Base-by-base conservation (phyloP, 2,329 filamentous ascomycete genomes). In the Rhytidhysteron rufulum region DNA sequence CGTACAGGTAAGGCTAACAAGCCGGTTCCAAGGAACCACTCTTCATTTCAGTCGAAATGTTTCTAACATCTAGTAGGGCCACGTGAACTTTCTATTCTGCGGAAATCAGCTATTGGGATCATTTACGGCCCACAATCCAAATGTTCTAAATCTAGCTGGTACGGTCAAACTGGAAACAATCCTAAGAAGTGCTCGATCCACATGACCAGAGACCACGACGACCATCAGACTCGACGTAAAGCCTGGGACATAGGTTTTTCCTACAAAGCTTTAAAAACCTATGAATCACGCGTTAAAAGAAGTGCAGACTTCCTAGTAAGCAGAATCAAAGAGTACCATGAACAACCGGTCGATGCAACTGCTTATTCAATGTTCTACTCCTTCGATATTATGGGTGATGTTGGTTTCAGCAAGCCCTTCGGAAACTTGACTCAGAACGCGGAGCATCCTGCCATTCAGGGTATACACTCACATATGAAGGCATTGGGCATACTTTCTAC, bases 191-290 rank as follows among this genome's bases (percentile, higher is more conserved):
- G 35, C 10, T 53, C 53, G 2, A 49, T 58, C 3, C 42, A 50
- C 18, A 54, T 52, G 45, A 53, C 51, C 17, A 48, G 57, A 6
- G 55, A 58, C 29, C 33, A 24, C 11, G 47, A 49, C 13, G 34
- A 35, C 2, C 49, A 60, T 32, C 44, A 51, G 18, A 34, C 49
- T 18, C 41, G 57, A 17, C 45, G 53, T 7, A 44, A 54, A 8
- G 53, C 54, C 5, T 61, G 56, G 55, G 54, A 60, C 31, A 40
- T 48, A n/a, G 54, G 55, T 3, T 51, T 59, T 21, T 51, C 51
- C 4, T 48, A 52, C 32, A 58, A 58, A 33, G 31, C 31, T 16
- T 17, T 33, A 3, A 11, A 13, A 10, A 33, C 31, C 10, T 33
- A 33, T 17, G 31, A 33, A 19, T 17, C 31, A 4, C n/a, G 31